Percentiles rank a stretch among this genome's conserved stretches.
These are phyloP conservation scores for Boletellus ananiceps DNA, from an alignment of 768 basidiomycete genomes.

Conservation along the genomic window DNA sequence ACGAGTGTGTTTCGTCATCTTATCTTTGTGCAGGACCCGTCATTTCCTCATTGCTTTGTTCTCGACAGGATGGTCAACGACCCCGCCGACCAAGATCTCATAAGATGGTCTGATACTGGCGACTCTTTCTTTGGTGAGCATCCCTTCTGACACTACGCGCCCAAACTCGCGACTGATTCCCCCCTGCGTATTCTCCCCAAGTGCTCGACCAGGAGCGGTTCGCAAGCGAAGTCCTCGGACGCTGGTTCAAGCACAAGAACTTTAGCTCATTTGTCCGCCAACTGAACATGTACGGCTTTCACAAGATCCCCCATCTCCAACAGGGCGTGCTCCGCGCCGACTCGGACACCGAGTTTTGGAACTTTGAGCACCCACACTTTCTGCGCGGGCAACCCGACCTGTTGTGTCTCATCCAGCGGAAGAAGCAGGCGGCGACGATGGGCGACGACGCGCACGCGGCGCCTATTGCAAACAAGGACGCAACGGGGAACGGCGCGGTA, in stretches of 20 bases:
- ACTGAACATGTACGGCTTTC: constrained; percentile 95
- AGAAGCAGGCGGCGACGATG: constrained; percentile 47
- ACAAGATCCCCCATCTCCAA: constrained; percentile 94
- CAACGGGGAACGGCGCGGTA: constrained; percentile 12
- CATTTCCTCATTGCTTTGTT: constrained; percentile 8
- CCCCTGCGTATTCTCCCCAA: constrained; percentile 27
- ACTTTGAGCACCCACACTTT: constrained; percentile 90
- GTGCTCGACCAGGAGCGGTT: constrained; percentile 91
- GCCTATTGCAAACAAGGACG: constrained; percentile 15
- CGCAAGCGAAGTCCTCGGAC: constrained; percentile 81
- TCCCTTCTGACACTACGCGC: neutral
- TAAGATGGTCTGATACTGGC: constrained; percentile 87
- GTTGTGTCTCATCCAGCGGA: constrained; percentile 82
- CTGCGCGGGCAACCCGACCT: constrained; percentile 85
- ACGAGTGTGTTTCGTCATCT: constrained; percentile 53
- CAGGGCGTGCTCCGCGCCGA: constrained; percentile 88
- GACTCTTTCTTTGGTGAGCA: constrained; percentile 85
- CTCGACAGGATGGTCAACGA: constrained; percentile 84
- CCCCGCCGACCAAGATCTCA: constrained; percentile 72
- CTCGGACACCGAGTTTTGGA: constrained; percentile 78
- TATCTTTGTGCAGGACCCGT: constrained; percentile 7
- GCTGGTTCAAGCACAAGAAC: constrained; percentile 97
- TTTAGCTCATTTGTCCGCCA: constrained; percentile 95
- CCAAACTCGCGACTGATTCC: neutral
- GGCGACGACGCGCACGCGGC: constrained; percentile 30